Evolutionary conservation across 441 rosid genomes (phyloP), one percentile per base, ranked within the genome.

Genomic region (Gossypium schwendimanii): DNA sequence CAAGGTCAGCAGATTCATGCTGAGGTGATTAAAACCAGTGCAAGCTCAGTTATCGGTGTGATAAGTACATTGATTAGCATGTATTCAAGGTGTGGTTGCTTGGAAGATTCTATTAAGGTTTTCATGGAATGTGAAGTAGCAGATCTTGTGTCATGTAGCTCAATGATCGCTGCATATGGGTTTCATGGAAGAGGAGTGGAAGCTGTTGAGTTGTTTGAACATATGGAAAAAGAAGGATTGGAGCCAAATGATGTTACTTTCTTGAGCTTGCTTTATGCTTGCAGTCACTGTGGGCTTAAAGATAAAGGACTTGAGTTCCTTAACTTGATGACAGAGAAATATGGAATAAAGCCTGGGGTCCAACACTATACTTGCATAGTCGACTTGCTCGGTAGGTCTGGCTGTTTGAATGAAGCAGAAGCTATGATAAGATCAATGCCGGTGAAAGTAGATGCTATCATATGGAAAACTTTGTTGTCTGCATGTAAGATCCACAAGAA

Each of bases 1-100:
- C 96, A 89, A 77, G 97, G 98, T 69, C 96, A 87, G 77, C 98
- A 90, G 84, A 71, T 94, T 81, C 98, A 94, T 70, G 89, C 91
- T 4, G 93, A 92, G 78, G 84, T 84, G 28, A 78, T 89, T 39
- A 94, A 90, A 84, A 73, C 63, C 0, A 93, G 97, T 31, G 86
- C 85, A 65, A 44, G 72, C 77, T 79, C 85, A 18, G 92, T 50
- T 3, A 79, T 80, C 73, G 85, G 83, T 1, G 87, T 90, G 62
- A 70, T 82, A 36, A 91, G 91, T 71, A 85, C 93, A 0, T 80
- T 94, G 72, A 83, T 94, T 58, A 89, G 97, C 57, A 83, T 92
- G 97, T 94, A 94, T 79, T 90, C 95, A 0, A 91, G 79, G 75
- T 91, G 97, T 41, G 97, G 97, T 1, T 90, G 93, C 75, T 78